Evolutionary conservation across 768 basidiomycete species (phyloP), one percentile per base, ranked within the genome.

Genomic region (Tylopilus vinaceipallidus): DNA sequence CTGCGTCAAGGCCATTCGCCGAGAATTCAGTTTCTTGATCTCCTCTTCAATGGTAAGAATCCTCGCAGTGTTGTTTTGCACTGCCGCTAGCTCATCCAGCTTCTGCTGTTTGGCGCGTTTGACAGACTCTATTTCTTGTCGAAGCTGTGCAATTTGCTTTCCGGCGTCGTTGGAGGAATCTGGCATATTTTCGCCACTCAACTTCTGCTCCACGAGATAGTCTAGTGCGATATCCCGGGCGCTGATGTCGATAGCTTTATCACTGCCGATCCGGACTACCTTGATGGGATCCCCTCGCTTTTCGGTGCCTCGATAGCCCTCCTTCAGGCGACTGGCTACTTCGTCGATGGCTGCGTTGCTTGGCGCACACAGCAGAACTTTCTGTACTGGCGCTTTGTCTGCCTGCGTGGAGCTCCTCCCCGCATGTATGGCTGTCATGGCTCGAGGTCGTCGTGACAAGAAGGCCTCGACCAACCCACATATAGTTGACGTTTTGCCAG

Each of bases 281-380:
- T 85, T 94, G 27, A 87, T 79, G 11, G 75, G 62, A n/a, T 79
- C 68, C 10, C 75, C 70, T 42, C 70, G 71, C 38, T 81, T 83
- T 29, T 77, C 73, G 20, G 81, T 67, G 23, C 79, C 76, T 47
- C 82, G 76, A 39, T 84, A 80, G n/a, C 88, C 84, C 44, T 88
- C 84, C 63, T 88, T 91, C 41, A 99, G 71, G 34, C 97, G 86
- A 59, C 82, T 79, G 7, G 91, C 90, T 16, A 99, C 85, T 72
- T 99, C 97, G 62, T 99, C 95, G 34, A 99, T 95, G 22, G 97
- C 97, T 16, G 97, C 97, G 68, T 99, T 99, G 70, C 91, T 95
- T 2, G 97, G 97, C 0, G 97, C 97, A 62, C 97, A 99, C 32
- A 99, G 75, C 16, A 99, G 78, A 36, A 98, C 75, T 63, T 88